A percentile compares a stretch with the other conserved stretches of the same genome.
Conservation (phyloP, 805 yeast species). For the Lipomyces anomalus region DNA sequence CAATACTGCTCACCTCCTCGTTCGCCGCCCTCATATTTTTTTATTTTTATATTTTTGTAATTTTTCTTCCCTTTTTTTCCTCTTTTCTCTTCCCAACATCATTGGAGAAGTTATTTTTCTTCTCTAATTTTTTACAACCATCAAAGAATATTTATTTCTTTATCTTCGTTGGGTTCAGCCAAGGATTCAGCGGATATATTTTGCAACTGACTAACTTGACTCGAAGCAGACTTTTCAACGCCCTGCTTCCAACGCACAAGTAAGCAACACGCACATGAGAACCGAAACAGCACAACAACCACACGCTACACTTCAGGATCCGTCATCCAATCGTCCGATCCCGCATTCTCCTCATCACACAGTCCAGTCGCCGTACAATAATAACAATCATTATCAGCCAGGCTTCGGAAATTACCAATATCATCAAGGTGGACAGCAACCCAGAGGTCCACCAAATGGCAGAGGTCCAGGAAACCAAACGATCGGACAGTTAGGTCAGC, state of each 20-base stretch:
- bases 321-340: slow-evolving; percentile 3
- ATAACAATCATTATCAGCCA: slow-evolving; percentile 3
- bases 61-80: not conserved
- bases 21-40: slow-evolving; percentile 11
- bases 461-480: slow-evolving; percentile 4
- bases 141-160: not conserved
- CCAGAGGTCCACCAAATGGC: slow-evolving; percentile 13
- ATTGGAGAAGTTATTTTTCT: slow-evolving; percentile 16
- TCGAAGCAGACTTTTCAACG: not conserved
- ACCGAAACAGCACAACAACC: slow-evolving; percentile 17
- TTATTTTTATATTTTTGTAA: slow-evolving; percentile 3
- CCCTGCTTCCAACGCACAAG: slow-evolving; percentile 1
- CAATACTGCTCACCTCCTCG: not conserved
- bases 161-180: slow-evolving; percentile 1
- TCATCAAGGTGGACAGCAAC: slow-evolving; percentile 9
- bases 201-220: not conserved
- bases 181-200: not conserved
- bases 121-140: slow-evolving; percentile 5
- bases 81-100: slow-evolving; percentile 5
- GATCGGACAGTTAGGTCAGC: slow-evolving; percentile 1
- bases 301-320: slow-evolving; percentile 3
- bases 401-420: slow-evolving; percentile 3
- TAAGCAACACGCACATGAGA: slow-evolving; percentile 24
- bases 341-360: slow-evolving; percentile 21
- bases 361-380: slow-evolving; percentile 10